Conservation (phyloP, 2,329 filamentous ascomycete species). For the Sporothrix mexicana region DNA sequence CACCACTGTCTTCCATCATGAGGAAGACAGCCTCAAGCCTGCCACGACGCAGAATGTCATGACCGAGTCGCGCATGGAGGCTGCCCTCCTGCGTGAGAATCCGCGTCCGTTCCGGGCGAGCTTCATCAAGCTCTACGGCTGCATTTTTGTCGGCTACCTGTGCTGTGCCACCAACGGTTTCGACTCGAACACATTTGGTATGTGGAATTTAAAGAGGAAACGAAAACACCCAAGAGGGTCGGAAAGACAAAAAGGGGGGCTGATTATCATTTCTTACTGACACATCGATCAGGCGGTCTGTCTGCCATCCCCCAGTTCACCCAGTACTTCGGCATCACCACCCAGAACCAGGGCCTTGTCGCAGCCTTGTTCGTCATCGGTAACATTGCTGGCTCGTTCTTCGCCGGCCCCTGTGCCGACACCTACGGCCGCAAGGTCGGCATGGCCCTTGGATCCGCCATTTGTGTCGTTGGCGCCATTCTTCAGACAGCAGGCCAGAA, state of each 20-base stretch:
- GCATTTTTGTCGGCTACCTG: conserved; percentile 31
- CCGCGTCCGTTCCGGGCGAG: conserved; percentile 22
- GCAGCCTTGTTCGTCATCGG: conserved; percentile 29
- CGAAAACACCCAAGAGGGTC: background rate
- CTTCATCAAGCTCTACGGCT: conserved; percentile 30
- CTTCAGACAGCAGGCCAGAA: conserved; percentile 24
- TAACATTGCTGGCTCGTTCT: conserved; percentile 24
- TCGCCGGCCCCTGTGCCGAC: conserved; percentile 27
- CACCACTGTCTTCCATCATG: background rate
- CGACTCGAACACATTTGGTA: conserved; percentile 30
- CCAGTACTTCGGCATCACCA: conserved; percentile 30
- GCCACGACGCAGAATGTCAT: conserved; percentile 22
- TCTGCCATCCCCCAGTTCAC: conserved; percentile 30
- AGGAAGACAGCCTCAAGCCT: conserved; percentile 19
- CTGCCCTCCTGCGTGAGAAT: conserved; percentile 29
- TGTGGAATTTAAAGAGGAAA: background rate
- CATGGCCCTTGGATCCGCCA: conserved; percentile 26
- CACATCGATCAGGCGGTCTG: conserved; percentile 18
- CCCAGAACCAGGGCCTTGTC: conserved; percentile 29
- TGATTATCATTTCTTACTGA: conserved; percentile 5
- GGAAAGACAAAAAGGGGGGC: background rate
- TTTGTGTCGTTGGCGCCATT: conserved; percentile 26
- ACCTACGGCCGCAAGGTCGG: conserved; percentile 27
- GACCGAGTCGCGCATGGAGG: conserved; percentile 31
- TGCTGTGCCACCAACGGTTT: conserved; percentile 31